Percentiles rank a stretch among this genome's conserved stretches.
Conservation (phyloP, 371 early-diverging fungal genomes). For the Capillidium rhysosporum region DNA sequence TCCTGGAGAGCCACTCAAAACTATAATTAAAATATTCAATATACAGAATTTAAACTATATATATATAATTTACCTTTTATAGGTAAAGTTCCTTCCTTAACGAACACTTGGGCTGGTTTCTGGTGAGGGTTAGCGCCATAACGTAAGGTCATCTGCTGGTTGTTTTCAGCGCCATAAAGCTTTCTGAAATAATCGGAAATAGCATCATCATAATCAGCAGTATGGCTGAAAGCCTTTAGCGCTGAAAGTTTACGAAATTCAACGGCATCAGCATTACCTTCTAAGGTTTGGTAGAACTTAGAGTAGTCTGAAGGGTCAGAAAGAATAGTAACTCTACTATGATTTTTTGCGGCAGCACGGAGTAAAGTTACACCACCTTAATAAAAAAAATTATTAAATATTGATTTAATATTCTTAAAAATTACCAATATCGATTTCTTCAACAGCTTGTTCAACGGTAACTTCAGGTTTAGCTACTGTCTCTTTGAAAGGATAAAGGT, state of each 20-base stretch:
- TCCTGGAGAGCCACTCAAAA: conserved; percentile 86
- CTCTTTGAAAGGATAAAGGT: conserved; percentile 93
- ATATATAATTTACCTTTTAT: conserved; percentile 31
- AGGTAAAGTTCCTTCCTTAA: conserved; percentile 61
- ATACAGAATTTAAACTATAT: not conserved
- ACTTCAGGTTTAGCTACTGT: conserved; percentile 74
- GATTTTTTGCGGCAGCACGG: conserved; percentile 97
- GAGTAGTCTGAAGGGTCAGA: conserved; percentile 87
- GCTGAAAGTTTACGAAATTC: conserved; percentile 24
- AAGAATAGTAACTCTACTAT: conserved; percentile 78
- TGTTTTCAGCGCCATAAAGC: conserved; percentile 53
- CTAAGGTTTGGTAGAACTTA: conserved; percentile 31
- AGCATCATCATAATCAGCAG: conserved; percentile 86
- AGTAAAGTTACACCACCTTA: conserved; percentile 88
- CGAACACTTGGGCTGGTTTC: conserved; percentile 85
- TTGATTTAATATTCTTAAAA: not conserved
- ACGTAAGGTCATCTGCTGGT: conserved; percentile 63
- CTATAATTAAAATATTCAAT: conserved; percentile 12
- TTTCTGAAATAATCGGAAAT: conserved; percentile 87
- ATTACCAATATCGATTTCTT: conserved; percentile 91
- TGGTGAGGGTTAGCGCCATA: conserved; percentile 98
- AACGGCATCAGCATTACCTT: conserved; percentile 14
- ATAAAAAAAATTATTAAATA: conserved; percentile 2
- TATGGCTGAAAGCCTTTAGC: conserved; percentile 72
- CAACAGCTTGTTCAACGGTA: conserved; percentile 84